These are phyloP conservation scores for Avena insularis DNA, from an alignment of 176 grass and related monocot genomes.

Conservation along the genomic window DNA sequence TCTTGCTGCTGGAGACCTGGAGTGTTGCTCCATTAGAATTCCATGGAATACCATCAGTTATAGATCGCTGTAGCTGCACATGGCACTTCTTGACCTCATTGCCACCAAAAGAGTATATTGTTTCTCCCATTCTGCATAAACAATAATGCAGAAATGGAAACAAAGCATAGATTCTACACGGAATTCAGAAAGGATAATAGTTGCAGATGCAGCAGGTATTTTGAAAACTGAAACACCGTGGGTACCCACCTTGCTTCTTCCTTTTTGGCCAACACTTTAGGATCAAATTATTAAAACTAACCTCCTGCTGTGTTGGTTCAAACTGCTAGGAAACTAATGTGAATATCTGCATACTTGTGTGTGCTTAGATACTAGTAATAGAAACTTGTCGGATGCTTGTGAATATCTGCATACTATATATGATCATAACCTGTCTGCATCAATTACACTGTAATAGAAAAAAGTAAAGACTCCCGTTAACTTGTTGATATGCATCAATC, in stretches of 20 bases:
- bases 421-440: too few species aligned
- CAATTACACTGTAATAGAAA: too few species aligned
- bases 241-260: conserved; percentile 46
- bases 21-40: conserved; percentile 58
- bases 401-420: too few species aligned
- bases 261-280: conserved; percentile 39
- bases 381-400: too few species aligned
- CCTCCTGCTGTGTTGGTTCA: too few species aligned
- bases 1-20: conserved; percentile 68
- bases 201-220: not conserved
- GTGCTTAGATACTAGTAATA: too few species aligned
- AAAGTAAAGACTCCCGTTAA: too few species aligned
- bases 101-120: conserved; percentile 85
- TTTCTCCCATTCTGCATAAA: conserved; percentile 85
- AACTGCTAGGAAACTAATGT: too few species aligned
- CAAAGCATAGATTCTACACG: too few species aligned
- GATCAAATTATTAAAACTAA: conserved; percentile 20
- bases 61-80: conserved; percentile 78
- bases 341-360: too few species aligned
- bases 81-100: conserved; percentile 96
- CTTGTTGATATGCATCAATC: not conserved
- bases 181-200: not conserved
- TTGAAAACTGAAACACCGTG: conserved; percentile 41
- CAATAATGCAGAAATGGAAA: conserved; percentile 25
- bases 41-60: conserved; percentile 68